Conservation (phyloP, 345 rosid genomes). For the Aquilaria sinensis region DNA sequence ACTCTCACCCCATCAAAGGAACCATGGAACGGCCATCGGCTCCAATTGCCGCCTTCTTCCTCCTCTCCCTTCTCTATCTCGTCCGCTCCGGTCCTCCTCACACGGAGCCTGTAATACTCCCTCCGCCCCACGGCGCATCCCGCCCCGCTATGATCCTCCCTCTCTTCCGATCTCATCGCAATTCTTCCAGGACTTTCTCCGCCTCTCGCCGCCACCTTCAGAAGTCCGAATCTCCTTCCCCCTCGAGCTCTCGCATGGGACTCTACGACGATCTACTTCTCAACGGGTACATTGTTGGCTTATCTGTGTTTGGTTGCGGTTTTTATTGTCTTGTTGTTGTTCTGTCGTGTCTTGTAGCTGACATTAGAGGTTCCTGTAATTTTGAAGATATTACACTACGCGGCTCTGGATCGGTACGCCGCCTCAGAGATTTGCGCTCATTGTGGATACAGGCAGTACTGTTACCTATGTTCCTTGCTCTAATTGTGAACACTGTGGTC, state of each 20-base stretch:
- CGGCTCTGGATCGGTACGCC: conserved; percentile 95
- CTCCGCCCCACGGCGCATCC: conserved; percentile 20
- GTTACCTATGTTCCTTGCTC: conserved; percentile 92
- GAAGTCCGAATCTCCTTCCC: conserved; percentile 32
- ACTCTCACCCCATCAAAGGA: background rate
- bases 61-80: conserved; percentile 16
- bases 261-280: conserved; percentile 93
- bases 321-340: background rate
- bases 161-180: conserved; percentile 44
- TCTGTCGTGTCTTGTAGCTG: background rate
- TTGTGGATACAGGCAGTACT: conserved; percentile 88
- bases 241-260: conserved; percentile 67
- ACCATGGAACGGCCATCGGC: conserved; percentile 23
- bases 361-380: conserved; percentile 6
- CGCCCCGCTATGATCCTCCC: conserved; percentile 71
- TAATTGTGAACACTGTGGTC: conserved; percentile 74
- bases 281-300: conserved; percentile 47
- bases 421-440: conserved; percentile 82
- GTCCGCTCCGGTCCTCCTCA: conserved; percentile 18
- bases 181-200: conserved; percentile 28
- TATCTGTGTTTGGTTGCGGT: background rate
- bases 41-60: conserved; percentile 11
- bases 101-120: conserved; percentile 18
- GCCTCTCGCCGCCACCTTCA: conserved; percentile 49
- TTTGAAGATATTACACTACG: conserved; percentile 72